Base-by-base conservation (phyloP, 2,329 filamentous ascomycete species). In the Aspergillus intermedius region DNA sequence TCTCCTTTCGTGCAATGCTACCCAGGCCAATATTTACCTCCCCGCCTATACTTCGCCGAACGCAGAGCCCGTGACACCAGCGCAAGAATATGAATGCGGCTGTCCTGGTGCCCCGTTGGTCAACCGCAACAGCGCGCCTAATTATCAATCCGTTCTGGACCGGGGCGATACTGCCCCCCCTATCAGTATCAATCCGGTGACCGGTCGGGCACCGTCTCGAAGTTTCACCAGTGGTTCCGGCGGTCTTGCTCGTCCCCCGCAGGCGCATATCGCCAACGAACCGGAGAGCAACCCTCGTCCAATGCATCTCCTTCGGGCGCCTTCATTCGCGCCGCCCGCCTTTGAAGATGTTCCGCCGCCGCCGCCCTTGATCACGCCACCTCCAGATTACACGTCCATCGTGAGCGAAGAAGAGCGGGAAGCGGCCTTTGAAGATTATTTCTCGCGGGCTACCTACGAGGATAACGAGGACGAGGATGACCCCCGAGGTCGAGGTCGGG, bases 1-100 rank as follows among this genome's bases (percentile, higher is more conserved):
- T 53, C 88, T 95, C 42, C 84, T 95, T 43, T 91, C 91, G 53
- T 96, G 91, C 72, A 87, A 87, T 53, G 90, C 91, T n/a, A 94
- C 89, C 0, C 87, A 93, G 65, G 86, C 88, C 44, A 95, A 95
- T 67, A 95, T 87, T 22, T 83, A 83, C 10, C 78, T 95, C 9
- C 91, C 91, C 0, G 86, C 87, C 13, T 96, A 96, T 66, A 83
- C 81, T 7, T 78, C 72, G 48, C 78, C 77, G 8, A 74, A 77
- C 47, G 60, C 66, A 57, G 74, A 73, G 47, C 77, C 64, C 28
- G 73, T 66, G 63, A 75, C 40, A 65, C 76, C 46, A 74, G 79
- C 64, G 71, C 83, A 60, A 72, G 80, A 55, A 75, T 84, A 69
- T 51, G 81, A 78, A 48, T 86, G 83, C 59, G 79, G 81, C 5